Evolutionary conservation across 2,329 filamentous ascomycete genomes (phyloP).

Genomic region (Phaeosphaeria sp.): DNA sequence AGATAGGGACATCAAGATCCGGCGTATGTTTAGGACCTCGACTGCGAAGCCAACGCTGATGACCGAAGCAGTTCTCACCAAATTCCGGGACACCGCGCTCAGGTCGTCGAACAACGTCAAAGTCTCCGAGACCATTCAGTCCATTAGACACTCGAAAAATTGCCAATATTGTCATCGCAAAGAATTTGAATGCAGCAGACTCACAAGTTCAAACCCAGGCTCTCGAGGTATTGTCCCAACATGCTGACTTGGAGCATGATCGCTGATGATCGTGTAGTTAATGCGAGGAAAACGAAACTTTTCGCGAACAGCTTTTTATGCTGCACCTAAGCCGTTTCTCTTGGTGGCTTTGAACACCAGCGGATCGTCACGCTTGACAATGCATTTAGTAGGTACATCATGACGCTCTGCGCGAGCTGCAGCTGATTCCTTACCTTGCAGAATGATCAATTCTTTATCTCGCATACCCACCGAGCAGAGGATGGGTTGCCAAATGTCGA

Average conservation of each 20-base stretch:
- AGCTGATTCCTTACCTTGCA: constrained; percentile 65
- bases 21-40: constrained; percentile 31
- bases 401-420: neutral
- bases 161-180: constrained; percentile 83
- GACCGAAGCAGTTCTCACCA: constrained; percentile 17
- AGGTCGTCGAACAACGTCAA: constrained; percentile 38
- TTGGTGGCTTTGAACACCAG: constrained; percentile 75
- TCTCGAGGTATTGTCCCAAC: constrained; percentile 57
- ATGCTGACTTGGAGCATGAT: neutral
- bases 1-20: constrained; percentile 8
- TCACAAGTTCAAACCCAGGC: constrained; percentile 82
- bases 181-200: constrained; percentile 77
- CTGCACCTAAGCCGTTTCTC: constrained; percentile 78
- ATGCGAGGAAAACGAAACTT: constrained; percentile 80
- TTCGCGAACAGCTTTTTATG: constrained; percentile 75
- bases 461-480: constrained; percentile 77
- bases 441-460: constrained; percentile 87
- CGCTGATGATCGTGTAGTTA: constrained; percentile 61
- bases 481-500: constrained; percentile 80
- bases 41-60: constrained; percentile 19
- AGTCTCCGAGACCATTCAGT: constrained; percentile 37
- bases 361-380: constrained; percentile 43
- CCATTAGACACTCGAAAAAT: constrained; percentile 63
- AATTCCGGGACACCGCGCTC: constrained; percentile 23
- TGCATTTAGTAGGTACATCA: constrained; percentile 49